Evolutionary conservation across 2,329 filamentous ascomycete genomes (phyloP).

Genomic region (Fusarium luffae): DNA sequence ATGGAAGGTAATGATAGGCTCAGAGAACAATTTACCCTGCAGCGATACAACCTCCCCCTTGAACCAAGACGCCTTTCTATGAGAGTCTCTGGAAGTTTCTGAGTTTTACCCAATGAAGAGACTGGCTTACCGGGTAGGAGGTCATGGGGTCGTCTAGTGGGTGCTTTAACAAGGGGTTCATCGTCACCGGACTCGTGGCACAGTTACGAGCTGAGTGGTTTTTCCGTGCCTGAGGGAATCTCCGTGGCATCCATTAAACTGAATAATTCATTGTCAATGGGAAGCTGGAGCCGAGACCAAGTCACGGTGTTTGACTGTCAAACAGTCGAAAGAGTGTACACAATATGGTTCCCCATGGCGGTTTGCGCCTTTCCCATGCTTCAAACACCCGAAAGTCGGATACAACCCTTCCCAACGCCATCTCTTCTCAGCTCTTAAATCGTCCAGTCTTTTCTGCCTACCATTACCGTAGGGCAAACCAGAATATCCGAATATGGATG

Average conservation of each 20-base stretch:
- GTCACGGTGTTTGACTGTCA: no score
- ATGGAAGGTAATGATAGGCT: conserved; percentile 14
- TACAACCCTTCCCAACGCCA: background rate
- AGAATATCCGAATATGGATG: background rate
- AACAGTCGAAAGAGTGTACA: no score
- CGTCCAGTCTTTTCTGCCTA: background rate
- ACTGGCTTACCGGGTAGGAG: conserved; percentile 2
- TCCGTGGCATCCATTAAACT: no score
- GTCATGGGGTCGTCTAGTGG: conserved; percentile 34
- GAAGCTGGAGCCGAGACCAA: no score
- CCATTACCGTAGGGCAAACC: background rate
- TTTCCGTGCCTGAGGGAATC: background rate
- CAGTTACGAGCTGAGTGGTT: background rate
- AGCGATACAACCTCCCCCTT: conserved; percentile 17
- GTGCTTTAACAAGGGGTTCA: conserved; percentile 15
- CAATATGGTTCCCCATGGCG: background rate
- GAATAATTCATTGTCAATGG: background rate
- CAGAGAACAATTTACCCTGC: background rate
- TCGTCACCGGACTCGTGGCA: conserved; percentile 12
- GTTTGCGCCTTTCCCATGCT: background rate
- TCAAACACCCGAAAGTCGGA: background rate
- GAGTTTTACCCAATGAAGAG: conserved; percentile 11
- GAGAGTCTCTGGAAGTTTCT: background rate
- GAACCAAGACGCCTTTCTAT: conserved; percentile 2
- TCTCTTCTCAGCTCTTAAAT: background rate